A percentile compares a stretch with the other conserved stretches of the same genome.
phyloP scores from a whole-genome alignment of 2,329 filamentous ascomycete species.

The Dissoconium aciculare region DNA sequence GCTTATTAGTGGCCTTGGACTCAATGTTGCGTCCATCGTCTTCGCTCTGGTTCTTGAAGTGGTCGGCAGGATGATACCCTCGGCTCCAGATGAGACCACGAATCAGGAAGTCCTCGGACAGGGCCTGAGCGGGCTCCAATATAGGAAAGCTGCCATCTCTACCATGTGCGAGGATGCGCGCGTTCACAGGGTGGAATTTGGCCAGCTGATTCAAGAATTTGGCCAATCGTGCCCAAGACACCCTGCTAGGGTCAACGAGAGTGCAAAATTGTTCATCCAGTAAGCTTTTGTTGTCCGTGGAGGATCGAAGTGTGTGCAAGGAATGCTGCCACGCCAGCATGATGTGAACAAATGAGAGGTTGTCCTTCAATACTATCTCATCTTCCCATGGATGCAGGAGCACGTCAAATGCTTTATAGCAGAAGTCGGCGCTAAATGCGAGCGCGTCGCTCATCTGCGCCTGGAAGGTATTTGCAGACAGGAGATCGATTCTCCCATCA shows the following conservation, averaged over 20 bases:
- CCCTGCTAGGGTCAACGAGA: conserved; percentile 17
- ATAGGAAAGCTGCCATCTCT: conserved; percentile 26
- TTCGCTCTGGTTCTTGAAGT: conserved; percentile 48
- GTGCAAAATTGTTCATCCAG: conserved; percentile 20
- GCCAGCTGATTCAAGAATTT: conserved; percentile 40
- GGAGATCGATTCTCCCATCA: neutral
- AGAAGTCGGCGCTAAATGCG: conserved; percentile 6
- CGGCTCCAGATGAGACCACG: conserved; percentile 48
- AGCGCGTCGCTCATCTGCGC: conserved; percentile 1
- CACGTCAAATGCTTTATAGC: conserved; percentile 13
- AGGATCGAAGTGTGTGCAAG: conserved; percentile 8
- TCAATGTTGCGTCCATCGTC: conserved; percentile 40
- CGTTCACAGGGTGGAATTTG: conserved; percentile 22
- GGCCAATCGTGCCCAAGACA: conserved; percentile 41
- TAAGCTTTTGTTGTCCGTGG: conserved; percentile 8
- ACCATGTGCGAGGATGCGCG: conserved; percentile 22
- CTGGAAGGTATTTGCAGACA: neutral
- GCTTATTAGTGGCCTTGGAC: conserved; percentile 7
- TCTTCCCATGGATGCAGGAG: conserved; percentile 31
- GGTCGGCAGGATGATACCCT: conserved; percentile 42
- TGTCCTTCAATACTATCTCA: conserved; percentile 32
- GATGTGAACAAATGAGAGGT: conserved; percentile 48
- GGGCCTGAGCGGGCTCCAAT: conserved; percentile 34
- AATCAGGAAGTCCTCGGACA: conserved; percentile 56
- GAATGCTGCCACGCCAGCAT: conserved; percentile 44